Evolutionary conservation across 768 basidiomycete genomes (phyloP).

Genomic region (Boletus subcaerulescens): DNA sequence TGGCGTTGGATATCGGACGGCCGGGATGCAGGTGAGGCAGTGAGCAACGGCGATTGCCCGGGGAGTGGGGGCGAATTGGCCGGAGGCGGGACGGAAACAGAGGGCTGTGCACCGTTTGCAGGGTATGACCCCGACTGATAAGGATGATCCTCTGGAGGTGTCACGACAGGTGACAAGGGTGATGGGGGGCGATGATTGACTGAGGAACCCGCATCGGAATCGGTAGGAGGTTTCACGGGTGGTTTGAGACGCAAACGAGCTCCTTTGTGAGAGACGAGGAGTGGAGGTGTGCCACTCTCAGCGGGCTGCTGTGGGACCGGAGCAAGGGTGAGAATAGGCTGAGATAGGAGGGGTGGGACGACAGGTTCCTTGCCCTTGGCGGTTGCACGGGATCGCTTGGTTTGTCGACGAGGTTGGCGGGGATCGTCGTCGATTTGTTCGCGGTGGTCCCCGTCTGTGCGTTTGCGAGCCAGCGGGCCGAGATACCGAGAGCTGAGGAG

Average conservation of each 20-base stretch:
- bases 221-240: conserved; percentile 32
- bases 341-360: conserved; percentile 19
- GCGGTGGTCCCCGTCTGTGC: conserved; percentile 41
- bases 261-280: conserved; percentile 47
- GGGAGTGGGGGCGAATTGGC: conserved; percentile 21
- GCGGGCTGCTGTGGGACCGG: conserved; percentile 18
- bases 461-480: conserved; percentile 43
- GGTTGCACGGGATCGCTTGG: conserved; percentile 31
- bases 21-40: conserved; percentile 21
- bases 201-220: conserved; percentile 17
- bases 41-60: conserved; percentile 21
- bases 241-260: conserved; percentile 50
- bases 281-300: conserved; percentile 22
- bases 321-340: conserved; percentile 28
- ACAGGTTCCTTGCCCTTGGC: conserved; percentile 40
- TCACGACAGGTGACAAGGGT: conserved; percentile 34
- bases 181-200: conserved; percentile 25
- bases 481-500: conserved; percentile 44
- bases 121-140: conserved; percentile 24
- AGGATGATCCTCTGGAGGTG: conserved; percentile 34
- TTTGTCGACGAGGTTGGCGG: conserved; percentile 37
- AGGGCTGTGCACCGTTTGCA: conserved; percentile 22
- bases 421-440: conserved; percentile 46
- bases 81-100: conserved; percentile 13
- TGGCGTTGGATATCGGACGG: conserved; percentile 36